phyloP scores from a whole-genome alignment of 306 rosid species.

The Cucurbita ficifolia region DNA sequence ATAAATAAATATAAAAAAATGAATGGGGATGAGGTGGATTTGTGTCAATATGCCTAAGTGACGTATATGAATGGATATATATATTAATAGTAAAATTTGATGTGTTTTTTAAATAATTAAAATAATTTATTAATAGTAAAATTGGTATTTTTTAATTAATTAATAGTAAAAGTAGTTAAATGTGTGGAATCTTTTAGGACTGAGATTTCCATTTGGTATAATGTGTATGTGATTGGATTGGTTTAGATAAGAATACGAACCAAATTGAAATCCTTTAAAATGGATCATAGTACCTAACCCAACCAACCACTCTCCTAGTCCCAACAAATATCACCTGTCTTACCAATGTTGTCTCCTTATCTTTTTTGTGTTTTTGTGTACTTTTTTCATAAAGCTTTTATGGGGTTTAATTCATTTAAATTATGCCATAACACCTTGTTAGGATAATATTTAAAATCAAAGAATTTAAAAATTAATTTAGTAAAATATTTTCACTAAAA shows the following conservation, averaged over 20 bases:
- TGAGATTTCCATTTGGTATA: background rate
- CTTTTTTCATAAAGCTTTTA: background rate
- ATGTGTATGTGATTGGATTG: background rate
- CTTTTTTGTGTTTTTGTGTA: background rate
- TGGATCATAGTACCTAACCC: background rate
- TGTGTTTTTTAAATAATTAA: too few species aligned
- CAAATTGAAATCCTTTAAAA: background rate
- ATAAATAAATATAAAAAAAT: background rate
- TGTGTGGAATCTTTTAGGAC: background rate
- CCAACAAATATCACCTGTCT: background rate
- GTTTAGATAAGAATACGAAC: background rate
- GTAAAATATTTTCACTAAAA: too few species aligned
- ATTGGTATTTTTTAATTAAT: too few species aligned
- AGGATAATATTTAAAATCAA: too few species aligned
- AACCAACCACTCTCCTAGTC: slow-evolving; percentile 3
- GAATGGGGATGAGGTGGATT: background rate
- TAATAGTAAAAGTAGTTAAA: background rate
- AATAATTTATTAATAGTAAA: too few species aligned
- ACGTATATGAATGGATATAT: background rate
- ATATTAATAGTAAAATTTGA: too few species aligned
- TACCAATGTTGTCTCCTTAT: background rate
- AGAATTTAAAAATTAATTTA: too few species aligned
- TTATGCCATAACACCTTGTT: too few species aligned
- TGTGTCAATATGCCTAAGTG: background rate
- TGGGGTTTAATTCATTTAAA: too few species aligned